phyloP scores from a whole-genome alignment of 228 moss, liverwort and hornwort species.

The Sphagnum fallax region DNA sequence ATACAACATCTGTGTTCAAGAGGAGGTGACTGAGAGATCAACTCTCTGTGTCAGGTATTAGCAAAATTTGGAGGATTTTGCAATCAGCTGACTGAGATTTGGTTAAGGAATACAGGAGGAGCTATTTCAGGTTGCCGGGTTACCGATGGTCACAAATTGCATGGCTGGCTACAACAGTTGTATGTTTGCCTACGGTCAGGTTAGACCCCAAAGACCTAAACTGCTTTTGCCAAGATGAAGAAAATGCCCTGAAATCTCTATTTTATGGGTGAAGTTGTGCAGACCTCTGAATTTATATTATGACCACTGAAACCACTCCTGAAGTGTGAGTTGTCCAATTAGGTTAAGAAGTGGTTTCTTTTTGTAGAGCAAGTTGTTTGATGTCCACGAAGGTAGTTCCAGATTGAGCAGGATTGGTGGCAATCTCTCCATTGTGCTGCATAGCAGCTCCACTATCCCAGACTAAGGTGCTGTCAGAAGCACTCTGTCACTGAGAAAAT shows the following conservation, averaged over 20 bases:
- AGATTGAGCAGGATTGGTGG: not conserved
- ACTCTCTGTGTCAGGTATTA: not conserved
- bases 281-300: not conserved
- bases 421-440: too few relatives aligned
- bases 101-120: conserved; percentile 33
- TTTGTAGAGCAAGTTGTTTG: not conserved
- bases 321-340: too few relatives aligned
- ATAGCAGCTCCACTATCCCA: too few relatives aligned
- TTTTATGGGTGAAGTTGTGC: not conserved
- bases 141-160: conserved; percentile 96
- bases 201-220: conserved; percentile 8
- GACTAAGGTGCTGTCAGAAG: too few relatives aligned
- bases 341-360: not conserved
- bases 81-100: too few relatives aligned
- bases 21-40: not conserved
- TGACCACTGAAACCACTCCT: not conserved
- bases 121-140: conserved; percentile 76
- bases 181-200: conserved; percentile 98
- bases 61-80: not conserved
- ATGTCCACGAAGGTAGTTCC: not conserved
- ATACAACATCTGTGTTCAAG: not conserved
- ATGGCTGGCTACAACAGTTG: conserved; percentile 96
- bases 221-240: not conserved
- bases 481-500: too few relatives aligned
- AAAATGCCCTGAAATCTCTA: too few relatives aligned